Evolutionary conservation across 2,329 filamentous ascomycete genomes (phyloP).

Genomic region (Mycogone perniciosa): DNA sequence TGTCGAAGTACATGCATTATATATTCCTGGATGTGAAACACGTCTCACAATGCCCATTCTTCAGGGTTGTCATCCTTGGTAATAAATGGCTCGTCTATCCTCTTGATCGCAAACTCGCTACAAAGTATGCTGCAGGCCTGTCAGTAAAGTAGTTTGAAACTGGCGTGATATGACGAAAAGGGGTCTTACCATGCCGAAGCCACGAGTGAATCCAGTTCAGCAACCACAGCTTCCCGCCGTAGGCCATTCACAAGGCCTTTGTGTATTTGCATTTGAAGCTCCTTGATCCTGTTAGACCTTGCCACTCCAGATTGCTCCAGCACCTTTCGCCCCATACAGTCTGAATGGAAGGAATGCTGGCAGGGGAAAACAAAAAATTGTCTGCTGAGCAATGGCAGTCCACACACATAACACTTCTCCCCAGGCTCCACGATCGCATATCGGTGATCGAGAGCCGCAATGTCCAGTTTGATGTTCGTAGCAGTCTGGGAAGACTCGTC

Average conservation of each 20-base stretch:
- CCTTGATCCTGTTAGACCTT: conserved; percentile 72
- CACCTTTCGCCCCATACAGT: conserved; percentile 82
- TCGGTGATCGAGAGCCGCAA: conserved; percentile 74
- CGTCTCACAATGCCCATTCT: conserved; percentile 65
- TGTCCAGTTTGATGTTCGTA: conserved; percentile 83
- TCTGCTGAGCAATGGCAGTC: conserved; percentile 74
- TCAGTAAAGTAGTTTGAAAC: conserved; percentile 1
- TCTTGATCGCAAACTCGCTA: conserved; percentile 89
- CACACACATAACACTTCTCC: conserved; percentile 87
- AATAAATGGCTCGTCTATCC: conserved; percentile 90
- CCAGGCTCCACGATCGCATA: conserved; percentile 97
- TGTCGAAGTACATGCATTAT: neutral
- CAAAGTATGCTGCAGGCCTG: conserved; percentile 67
- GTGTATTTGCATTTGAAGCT: conserved; percentile 77
- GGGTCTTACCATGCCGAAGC: conserved; percentile 72
- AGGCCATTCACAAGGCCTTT: conserved; percentile 64
- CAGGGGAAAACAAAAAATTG: conserved; percentile 99
- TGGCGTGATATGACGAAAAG: neutral
- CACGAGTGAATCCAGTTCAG: conserved; percentile 86
- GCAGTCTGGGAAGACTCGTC: conserved; percentile 87
- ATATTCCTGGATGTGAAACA: neutral
- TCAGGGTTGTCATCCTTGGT: conserved; percentile 62
- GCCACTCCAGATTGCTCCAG: conserved; percentile 72
- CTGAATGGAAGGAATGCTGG: conserved; percentile 95
- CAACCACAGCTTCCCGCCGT: conserved; percentile 74